Evolutionary conservation across 805 yeast species (phyloP).

Genomic region (Isabelozyma gotoi): DNA sequence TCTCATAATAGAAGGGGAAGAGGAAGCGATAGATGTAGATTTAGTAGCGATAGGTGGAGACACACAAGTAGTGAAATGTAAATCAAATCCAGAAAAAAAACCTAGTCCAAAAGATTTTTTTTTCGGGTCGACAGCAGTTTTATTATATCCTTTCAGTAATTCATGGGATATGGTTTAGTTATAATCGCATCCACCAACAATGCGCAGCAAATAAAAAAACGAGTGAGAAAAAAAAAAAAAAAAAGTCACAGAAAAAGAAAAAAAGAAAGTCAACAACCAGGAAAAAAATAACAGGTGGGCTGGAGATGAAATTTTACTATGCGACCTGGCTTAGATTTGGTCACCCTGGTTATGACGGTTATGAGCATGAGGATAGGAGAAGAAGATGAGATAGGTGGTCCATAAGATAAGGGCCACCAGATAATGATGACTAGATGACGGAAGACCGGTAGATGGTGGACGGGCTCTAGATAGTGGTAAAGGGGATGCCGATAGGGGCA

Average conservation of each 20-base stretch:
- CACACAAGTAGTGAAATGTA: no score
- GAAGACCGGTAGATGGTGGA: no score
- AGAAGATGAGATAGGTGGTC: neutral
- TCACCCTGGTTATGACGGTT: neutral
- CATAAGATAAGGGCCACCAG: no score
- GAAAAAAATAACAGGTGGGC: no score
- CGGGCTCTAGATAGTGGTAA: no score
- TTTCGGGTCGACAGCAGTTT: neutral
- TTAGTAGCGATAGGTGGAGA: no score
- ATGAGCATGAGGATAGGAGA: neutral
- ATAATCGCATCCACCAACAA: neutral
- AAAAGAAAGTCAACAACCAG: no score
- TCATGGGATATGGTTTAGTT: neutral
- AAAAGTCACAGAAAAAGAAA: neutral
- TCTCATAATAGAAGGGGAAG: constrained; percentile 42
- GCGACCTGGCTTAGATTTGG: neutral
- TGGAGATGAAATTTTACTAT: neutral
- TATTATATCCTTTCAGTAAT: neutral
- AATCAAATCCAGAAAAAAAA: no score
- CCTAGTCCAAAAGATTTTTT: neutral
- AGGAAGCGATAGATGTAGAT: no score
- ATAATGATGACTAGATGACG: no score
- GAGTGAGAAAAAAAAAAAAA: neutral
- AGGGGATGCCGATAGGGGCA: no score
- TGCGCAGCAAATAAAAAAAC: neutral